Conservation (phyloP, 129 eudicot species). For the Escallonia rubra region DNA sequence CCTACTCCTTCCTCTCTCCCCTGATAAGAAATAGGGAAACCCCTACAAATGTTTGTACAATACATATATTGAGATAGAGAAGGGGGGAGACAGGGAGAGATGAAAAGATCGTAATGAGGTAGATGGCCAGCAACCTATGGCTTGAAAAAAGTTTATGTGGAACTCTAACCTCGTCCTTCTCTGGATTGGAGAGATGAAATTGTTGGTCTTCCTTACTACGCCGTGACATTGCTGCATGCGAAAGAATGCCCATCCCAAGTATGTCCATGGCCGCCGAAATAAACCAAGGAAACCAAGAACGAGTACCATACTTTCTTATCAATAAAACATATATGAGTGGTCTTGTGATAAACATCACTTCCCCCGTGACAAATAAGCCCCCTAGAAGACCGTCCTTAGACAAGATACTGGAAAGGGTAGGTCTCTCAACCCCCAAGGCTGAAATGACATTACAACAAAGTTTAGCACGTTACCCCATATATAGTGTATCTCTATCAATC, state of each 20-base stretch:
- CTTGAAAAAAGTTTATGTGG: neutral
- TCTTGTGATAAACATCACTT: conserved; percentile 64
- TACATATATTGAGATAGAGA: no score
- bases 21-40: no score
- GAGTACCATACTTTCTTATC: conserved; percentile 70
- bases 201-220: conserved; percentile 18
- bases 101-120: no score
- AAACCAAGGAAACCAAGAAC: conserved; percentile 93
- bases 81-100: no score
- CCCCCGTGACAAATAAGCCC: conserved; percentile 60
- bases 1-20: no score
- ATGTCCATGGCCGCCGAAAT: conserved; percentile 61
- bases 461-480: neutral
- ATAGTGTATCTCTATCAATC: neutral
- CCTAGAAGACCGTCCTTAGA: conserved; percentile 78
- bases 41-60: no score
- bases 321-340: conserved; percentile 79
- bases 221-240: conserved; percentile 25
- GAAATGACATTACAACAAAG: conserved; percentile 8
- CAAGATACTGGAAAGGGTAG: conserved; percentile 58
- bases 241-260: conserved; percentile 49
- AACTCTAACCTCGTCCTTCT: conserved; percentile 70
- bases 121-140: no score
- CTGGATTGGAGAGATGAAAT: conserved; percentile 44
- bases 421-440: conserved; percentile 41